Base-by-base conservation (phyloP, 176 grass and related monocot genomes). In the Sorghum bicolor region DNA sequence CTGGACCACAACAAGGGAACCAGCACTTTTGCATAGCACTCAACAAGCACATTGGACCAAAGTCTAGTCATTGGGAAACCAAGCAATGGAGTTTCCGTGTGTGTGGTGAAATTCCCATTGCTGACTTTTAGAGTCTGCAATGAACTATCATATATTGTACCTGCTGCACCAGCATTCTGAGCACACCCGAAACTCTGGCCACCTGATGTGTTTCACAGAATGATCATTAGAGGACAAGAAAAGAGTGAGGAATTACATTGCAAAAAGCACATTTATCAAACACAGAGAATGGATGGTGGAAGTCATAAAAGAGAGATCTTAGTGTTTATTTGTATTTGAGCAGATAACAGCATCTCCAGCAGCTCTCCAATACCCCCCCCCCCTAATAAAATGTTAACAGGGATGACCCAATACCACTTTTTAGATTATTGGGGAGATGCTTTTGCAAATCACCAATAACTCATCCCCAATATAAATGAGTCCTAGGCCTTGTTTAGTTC, bases 1-100 rank as follows among this genome's bases (percentile, higher is more conserved):
- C 96, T 90, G 60, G 93, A 91, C 96, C 96, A 99, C 41, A 99
- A 85, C 80, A 99, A 92, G 45, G 96, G 96, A 87, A 99, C 93
- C 81, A 99, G 81, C 20, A 90, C 96, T 86, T 92, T 91, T 22
- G 96, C 96, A 81, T 93, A 89, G 84, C 82, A 86, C 73, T 96
- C 96, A 28, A 99, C 93, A 82, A 87, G 88, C 20, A 99, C 96
- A 77, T 99, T 99, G 26, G 96, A 99, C 93, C 91, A 99, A 85
- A 99, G 89, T 75, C 83, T 87, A 70, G 79, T 86, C 58, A 72
- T 69, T 30, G 93, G 84, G 83, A 99, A 99, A 90, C 91, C 96
- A 76, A 99, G 89, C 86, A 99, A 89, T 81, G 96, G 96, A 83
- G 96, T 99, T 80, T 99, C 96, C 37, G 96, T 99, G 36, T 31